These are phyloP conservation scores for Xylariaceae sp. DNA, from an alignment of 2,329 filamentous ascomycete genomes.

Conservation along the genomic window DNA sequence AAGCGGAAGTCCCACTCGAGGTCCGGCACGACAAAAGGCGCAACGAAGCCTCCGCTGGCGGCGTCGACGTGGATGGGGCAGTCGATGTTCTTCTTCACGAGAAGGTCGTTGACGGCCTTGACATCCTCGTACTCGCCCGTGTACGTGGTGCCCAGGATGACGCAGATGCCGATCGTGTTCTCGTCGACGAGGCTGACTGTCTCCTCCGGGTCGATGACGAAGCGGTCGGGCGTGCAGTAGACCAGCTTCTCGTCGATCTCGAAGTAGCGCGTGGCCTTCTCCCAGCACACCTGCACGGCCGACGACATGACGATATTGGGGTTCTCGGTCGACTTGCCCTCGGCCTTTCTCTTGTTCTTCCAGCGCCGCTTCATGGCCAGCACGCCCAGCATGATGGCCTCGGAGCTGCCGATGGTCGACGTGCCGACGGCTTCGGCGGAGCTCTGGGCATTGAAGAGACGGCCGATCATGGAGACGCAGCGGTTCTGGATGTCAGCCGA, in stretches of 20 bases:
- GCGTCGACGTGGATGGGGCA: conserved; percentile 91
- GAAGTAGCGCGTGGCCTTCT: conserved; percentile 84
- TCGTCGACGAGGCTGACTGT: conserved; percentile 55
- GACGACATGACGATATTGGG: conserved; percentile 96
- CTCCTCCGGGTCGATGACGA: conserved; percentile 56
- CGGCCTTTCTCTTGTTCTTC: conserved; percentile 78
- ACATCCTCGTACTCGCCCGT: conserved; percentile 94
- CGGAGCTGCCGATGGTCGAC: conserved; percentile 81
- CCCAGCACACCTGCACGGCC: conserved; percentile 95
- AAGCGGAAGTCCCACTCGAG: conserved; percentile 90
- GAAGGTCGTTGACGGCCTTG: conserved; percentile 82
- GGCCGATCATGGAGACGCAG: conserved; percentile 84
- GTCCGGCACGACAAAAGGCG: conserved; percentile 78
- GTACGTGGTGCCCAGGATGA: conserved; percentile 87
- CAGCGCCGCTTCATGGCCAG: conserved; percentile 94
- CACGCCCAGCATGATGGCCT: conserved; percentile 76
- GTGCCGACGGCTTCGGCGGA: conserved; percentile 68
- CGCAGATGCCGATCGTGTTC: conserved; percentile 83
- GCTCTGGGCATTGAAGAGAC: conserved; percentile 74
- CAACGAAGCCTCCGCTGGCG: conserved; percentile 86
- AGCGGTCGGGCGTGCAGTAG: conserved; percentile 54
- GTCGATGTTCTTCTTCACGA: conserved; percentile 67
- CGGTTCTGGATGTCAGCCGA: conserved; percentile 84
- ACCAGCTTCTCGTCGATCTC: conserved; percentile 85
- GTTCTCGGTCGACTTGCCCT: conserved; percentile 68